phyloP scores from a whole-genome alignment of 805 yeast genomes.

The Saccharomyces paradoxus region DNA sequence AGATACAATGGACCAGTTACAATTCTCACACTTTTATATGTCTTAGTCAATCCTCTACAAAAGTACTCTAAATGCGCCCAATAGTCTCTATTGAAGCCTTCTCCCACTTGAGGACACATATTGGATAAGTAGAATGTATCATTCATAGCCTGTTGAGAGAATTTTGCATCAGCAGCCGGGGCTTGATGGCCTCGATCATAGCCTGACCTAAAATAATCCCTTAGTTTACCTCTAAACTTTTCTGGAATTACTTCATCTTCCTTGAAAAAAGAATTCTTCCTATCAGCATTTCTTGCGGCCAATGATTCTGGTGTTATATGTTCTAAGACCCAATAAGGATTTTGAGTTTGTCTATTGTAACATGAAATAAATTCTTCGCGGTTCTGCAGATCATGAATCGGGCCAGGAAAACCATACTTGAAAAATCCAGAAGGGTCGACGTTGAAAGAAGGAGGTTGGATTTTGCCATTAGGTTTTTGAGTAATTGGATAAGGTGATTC shows the following conservation, averaged over 20 bases:
- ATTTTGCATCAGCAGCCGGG: conserved; percentile 96
- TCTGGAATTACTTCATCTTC: conserved; percentile 82
- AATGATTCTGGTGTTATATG: conserved; percentile 75
- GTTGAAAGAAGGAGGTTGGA: conserved; percentile 27
- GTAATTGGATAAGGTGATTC: neutral
- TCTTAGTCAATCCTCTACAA: conserved; percentile 63
- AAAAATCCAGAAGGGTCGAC: conserved; percentile 76
- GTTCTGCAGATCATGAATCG: conserved; percentile 72
- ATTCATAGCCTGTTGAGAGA: conserved; percentile 84
- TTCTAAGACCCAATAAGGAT: conserved; percentile 83
- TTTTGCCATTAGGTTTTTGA: conserved; percentile 5
- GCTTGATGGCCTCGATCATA: conserved; percentile 97
- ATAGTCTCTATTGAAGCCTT: conserved; percentile 92
- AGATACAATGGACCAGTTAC: conserved; percentile 91
- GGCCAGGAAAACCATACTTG: conserved; percentile 93
- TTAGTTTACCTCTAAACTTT: conserved; percentile 63
- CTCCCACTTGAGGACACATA: conserved; percentile 96
- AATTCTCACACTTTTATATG: conserved; percentile 68
- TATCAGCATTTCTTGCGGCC: conserved; percentile 49
- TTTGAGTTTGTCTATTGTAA: conserved; percentile 74
- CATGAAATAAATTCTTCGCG: conserved; percentile 76
- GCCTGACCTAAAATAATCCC: conserved; percentile 90
- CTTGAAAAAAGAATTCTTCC: conserved; percentile 72
- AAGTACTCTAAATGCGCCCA: conserved; percentile 97
- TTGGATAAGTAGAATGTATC: conserved; percentile 86